Percentiles rank a stretch among this genome's conserved stretches.
Evolutionary conservation across 2,329 filamentous ascomycete species (phyloP).

Genomic region (Ophiostoma ips): DNA sequence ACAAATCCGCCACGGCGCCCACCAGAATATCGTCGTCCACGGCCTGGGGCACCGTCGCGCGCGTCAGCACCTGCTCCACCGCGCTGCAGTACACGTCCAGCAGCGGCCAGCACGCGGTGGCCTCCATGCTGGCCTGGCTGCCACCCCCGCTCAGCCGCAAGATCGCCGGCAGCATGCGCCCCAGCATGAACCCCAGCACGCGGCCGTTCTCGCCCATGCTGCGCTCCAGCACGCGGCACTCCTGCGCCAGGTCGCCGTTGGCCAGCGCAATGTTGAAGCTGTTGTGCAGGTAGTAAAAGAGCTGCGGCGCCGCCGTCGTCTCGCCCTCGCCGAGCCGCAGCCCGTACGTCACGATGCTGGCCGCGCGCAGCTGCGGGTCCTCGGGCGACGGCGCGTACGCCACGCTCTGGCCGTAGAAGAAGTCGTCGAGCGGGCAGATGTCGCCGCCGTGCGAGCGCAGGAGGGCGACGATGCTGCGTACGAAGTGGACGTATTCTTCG

Average conservation of each 20-base stretch:
- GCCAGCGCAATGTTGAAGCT: conserved; percentile 42
- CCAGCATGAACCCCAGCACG: conserved; percentile 34
- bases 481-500: conserved; percentile 33
- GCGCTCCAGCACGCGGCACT: conserved; percentile 30
- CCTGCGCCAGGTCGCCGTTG: conserved; percentile 32
- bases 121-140: neutral
- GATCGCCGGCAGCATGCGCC: conserved; percentile 41
- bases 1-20: conserved; percentile 19
- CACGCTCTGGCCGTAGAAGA: conserved; percentile 41
- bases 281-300: conserved; percentile 44
- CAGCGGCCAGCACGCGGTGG: conserved; percentile 26
- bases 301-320: conserved; percentile 28
- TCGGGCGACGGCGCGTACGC: conserved; percentile 42
- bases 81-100: conserved; percentile 36
- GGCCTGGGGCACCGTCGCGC: conserved; percentile 23
- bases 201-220: conserved; percentile 30
- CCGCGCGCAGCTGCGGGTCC: conserved; percentile 42
- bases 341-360: conserved; percentile 41
- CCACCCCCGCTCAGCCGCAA: conserved; percentile 19
- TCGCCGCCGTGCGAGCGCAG: conserved; percentile 40
- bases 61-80: conserved; percentile 23
- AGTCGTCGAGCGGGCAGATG: conserved; percentile 38
- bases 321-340: conserved; percentile 40
- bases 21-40: conserved; percentile 22
- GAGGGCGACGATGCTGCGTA: conserved; percentile 36